A percentile compares a stretch with the other conserved stretches of the same genome.
These are phyloP conservation scores for Nepenthes mirabilis DNA, from an alignment of 148 eudicot species.

Conservation along the genomic window DNA sequence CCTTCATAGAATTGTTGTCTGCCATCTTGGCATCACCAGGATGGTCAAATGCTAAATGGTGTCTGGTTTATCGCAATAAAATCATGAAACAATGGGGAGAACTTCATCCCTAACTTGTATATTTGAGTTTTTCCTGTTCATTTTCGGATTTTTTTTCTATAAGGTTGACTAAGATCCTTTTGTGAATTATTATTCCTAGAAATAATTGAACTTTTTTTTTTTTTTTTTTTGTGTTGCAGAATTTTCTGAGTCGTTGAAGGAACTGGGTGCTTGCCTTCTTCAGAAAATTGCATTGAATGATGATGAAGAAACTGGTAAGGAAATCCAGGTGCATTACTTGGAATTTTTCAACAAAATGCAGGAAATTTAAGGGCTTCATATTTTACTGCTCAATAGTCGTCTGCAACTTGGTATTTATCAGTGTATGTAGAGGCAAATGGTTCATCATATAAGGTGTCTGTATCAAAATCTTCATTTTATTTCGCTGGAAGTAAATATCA, in stretches of 20 bases:
- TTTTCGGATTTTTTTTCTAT: background rate
- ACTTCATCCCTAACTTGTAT: background rate
- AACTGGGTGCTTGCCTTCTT: conserved; percentile 95
- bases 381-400: background rate
- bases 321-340: background rate
- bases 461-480: too few species aligned
- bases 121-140: background rate
- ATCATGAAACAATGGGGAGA: too few species aligned
- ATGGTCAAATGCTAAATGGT: too few species aligned
- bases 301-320: conserved; percentile 89
- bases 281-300: conserved; percentile 85
- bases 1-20: too few species aligned
- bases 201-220: background rate
- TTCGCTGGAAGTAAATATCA: too few species aligned
- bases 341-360: background rate
- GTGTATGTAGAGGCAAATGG: too few species aligned
- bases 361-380: too few species aligned
- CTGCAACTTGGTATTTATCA: too few species aligned
- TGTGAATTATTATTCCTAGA: background rate
- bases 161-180: too few species aligned
- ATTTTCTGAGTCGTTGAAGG: conserved; percentile 86
- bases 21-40: too few species aligned
- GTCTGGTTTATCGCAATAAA: too few species aligned
- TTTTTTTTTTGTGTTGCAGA: conserved; percentile 30
- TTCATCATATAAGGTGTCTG: too few species aligned